These are phyloP conservation scores for Exophiala bonariae DNA, from an alignment of 2,329 filamentous ascomycete genomes.

Conservation along the genomic window DNA sequence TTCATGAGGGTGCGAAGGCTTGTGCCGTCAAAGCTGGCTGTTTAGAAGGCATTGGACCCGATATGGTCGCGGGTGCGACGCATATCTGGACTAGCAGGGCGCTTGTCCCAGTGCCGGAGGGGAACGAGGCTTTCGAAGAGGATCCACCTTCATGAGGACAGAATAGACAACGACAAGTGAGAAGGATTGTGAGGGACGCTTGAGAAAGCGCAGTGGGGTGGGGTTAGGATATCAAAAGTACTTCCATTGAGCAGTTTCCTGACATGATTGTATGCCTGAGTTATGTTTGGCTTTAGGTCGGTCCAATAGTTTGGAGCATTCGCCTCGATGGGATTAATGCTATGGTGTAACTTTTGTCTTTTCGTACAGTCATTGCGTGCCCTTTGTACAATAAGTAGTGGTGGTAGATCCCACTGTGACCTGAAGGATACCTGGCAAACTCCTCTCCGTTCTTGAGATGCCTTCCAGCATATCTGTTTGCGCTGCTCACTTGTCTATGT, in stretches of 20 bases:
- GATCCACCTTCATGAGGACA: constrained; percentile 40
- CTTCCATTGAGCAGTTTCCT: too few species aligned
- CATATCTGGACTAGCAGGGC: constrained; percentile 70
- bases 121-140: constrained; percentile 58
- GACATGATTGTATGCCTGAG: too few species aligned
- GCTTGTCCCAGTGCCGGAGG: constrained; percentile 68
- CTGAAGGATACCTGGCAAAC: constrained; percentile 1
- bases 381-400: constrained; percentile 18
- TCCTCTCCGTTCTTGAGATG: not conserved
- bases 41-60: constrained; percentile 63
- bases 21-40: constrained; percentile 69
- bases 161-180: not conserved
- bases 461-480: too few species aligned
- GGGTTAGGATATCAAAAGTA: too few species aligned
- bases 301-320: too few species aligned
- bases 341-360: constrained; percentile 4
- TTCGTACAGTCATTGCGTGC: constrained; percentile 14
- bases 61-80: constrained; percentile 57
- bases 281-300: too few species aligned
- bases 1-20: constrained; percentile 54
- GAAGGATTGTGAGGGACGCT: too few species aligned
- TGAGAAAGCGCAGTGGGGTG: too few species aligned
- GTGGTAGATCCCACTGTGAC: constrained; percentile 2
- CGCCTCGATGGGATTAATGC: not conserved
- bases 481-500: not conserved